Evolutionary conservation across 1,139 yeast species (phyloP).

Genomic region (Taiozyma sp.): DNA sequence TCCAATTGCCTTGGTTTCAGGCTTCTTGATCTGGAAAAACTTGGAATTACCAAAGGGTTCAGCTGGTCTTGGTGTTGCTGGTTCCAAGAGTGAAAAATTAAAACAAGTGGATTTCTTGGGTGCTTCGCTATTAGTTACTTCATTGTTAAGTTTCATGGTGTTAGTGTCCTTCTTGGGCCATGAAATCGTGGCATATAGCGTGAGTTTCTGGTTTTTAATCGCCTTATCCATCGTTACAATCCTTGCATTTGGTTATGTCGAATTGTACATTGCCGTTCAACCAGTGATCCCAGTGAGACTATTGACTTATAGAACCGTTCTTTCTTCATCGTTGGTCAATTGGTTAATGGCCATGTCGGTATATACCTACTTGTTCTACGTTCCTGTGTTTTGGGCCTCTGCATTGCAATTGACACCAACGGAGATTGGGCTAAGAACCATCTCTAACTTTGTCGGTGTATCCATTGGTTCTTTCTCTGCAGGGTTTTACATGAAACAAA

Average conservation of each 20-base stretch:
- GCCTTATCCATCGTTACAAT: conserved; percentile 22
- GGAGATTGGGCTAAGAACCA: conserved; percentile 50
- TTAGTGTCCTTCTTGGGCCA: conserved; percentile 66
- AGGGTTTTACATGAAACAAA: conserved; percentile 57
- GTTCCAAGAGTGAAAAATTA: conserved; percentile 33
- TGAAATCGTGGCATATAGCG: conserved; percentile 34
- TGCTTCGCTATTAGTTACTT: conserved; percentile 49
- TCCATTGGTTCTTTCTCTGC: conserved; percentile 57
- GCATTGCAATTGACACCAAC: conserved; percentile 49
- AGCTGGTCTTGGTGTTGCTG: conserved; percentile 24
- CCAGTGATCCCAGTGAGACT: conserved; percentile 60
- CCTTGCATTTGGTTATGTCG: conserved; percentile 41
- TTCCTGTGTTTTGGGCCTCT: conserved; percentile 55
- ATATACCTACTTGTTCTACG: conserved; percentile 49
- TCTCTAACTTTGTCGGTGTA: conserved; percentile 59
- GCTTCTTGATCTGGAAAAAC: conserved; percentile 30
- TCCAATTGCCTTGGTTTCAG: conserved; percentile 54
- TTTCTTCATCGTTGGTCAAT: conserved; percentile 55
- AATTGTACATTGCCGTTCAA: conserved; percentile 47
- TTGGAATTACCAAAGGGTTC: conserved; percentile 37
- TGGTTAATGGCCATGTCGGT: conserved; percentile 55
- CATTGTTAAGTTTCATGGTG: conserved; percentile 45
- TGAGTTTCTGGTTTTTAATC: conserved; percentile 30
- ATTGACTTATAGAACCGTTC: conserved; percentile 43
- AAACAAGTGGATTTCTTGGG: conserved; percentile 67